Percentiles rank a stretch among this genome's conserved stretches.
Evolutionary conservation across 306 rosid species (phyloP).

Genomic region (Prunus salicina): DNA sequence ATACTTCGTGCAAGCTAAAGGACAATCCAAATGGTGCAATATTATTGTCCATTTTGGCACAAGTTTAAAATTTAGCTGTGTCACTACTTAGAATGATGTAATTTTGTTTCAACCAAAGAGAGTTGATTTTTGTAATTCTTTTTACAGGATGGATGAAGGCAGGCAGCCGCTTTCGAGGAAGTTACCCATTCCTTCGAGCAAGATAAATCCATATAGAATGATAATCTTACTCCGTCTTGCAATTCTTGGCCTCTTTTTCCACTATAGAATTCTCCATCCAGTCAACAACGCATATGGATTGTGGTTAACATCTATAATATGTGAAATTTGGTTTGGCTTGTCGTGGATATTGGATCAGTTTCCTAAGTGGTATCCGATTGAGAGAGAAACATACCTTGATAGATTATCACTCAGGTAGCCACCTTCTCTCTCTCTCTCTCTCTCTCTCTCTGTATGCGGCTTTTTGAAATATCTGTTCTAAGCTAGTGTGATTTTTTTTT

Average conservation of each 20-base stretch:
- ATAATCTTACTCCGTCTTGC: slow-evolving; percentile 67
- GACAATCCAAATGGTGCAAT: not conserved
- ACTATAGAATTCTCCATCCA: slow-evolving; percentile 86
- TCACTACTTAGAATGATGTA: not conserved
- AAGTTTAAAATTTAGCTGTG: not conserved
- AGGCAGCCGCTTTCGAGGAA: slow-evolving; percentile 89
- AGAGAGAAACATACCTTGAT: slow-evolving; percentile 89
- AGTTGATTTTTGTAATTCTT: not conserved
- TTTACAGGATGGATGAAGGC: slow-evolving; percentile 89
- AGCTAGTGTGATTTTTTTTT: not conserved
- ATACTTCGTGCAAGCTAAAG: not conserved
- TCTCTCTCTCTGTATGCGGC: not conserved
- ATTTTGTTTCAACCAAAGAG: not conserved
- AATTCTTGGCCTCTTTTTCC: slow-evolving; percentile 75
- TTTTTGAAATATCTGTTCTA: not conserved
- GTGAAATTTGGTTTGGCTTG: slow-evolving; percentile 94
- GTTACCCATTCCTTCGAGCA: slow-evolving; percentile 82
- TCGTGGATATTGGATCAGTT: slow-evolving; percentile 94
- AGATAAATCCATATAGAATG: slow-evolving; percentile 82
- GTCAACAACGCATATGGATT: slow-evolving; percentile 71
- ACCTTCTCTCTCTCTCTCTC: not conserved
- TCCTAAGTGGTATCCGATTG: slow-evolving; percentile 85
- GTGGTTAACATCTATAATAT: slow-evolving; percentile 87
- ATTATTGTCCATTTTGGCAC: not conserved
- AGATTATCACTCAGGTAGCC: slow-evolving; percentile 72